Evolutionary conservation across 352 stramenopile genomes (phyloP), one percentile per base, ranked within the genome.

Genomic region (Phytophthora podocarpi): DNA sequence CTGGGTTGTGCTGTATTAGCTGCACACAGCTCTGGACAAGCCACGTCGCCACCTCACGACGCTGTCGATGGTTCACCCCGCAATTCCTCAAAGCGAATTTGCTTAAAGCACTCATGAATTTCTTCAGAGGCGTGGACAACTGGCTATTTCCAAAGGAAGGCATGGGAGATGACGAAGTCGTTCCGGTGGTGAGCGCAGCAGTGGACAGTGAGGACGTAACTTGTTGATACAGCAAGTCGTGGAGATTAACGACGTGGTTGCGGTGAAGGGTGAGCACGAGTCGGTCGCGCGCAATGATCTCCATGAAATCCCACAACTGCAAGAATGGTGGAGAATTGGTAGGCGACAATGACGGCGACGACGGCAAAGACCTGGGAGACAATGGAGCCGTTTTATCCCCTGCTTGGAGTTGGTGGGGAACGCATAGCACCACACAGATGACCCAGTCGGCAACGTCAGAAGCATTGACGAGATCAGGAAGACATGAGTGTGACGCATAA

Each of bases 211-310:
- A 76, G 0, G 66, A 77, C 4, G 51, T 63, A 4, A 88, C 58
- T 56, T 89, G 75, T 42, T 87, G 77, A 36, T 76, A 88, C 7
- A 91, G 53, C n/a, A 85, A 32, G 20, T 82, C 70, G 61, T 89
- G 81, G 0, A 85, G 39, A 39, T 89, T 89, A 18, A 84, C 64
- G 5, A 67, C 59, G 3, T 77, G n/a, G 46, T 79, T 71, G 20
- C 79, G 72, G 46, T 76, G 64, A 20, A 89, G 55, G 4, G 67
- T 41, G 3, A 85, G 21, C 24, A 89, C 65, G 7, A 91, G 54
- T 2, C 69, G 79, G 30, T 88, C 77, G 31, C 80, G 54, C 0
- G 64, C 65, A n/a, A 86, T 63, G 26, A 82, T 53, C 42, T 86
- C 63, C 49, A 89, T 68, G 35, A 88, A 85, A 43, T 85, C 67